Evolutionary conservation across 2,329 filamentous ascomycete species (phyloP).

Genomic region (Talaromyces sp.): DNA sequence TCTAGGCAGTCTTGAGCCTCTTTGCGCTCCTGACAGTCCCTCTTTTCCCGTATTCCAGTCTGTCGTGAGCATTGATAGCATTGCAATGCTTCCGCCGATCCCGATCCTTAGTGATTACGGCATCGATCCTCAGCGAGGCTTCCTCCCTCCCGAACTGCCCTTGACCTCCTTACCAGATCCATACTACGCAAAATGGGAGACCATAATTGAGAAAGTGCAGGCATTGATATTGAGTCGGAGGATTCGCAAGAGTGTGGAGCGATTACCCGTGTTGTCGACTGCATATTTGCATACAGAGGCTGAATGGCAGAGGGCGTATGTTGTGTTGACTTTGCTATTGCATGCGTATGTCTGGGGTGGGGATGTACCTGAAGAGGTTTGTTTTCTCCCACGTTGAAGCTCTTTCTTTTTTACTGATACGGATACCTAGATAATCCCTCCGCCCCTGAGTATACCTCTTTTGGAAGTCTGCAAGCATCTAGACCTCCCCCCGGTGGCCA

Average conservation of each 20-base stretch:
- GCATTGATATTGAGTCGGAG: constrained; percentile 80
- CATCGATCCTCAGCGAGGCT: constrained; percentile 64
- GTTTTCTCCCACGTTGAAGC: too few relatives aligned
- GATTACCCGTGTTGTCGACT: constrained; percentile 79
- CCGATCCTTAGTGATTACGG: constrained; percentile 69
- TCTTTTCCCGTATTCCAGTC: not conserved
- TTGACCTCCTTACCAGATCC: constrained; percentile 77
- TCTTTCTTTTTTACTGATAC: not conserved
- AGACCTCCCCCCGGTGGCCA: constrained; percentile 87
- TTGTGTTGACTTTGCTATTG: constrained; percentile 71
- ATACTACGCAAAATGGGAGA: constrained; percentile 96
- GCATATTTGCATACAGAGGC: constrained; percentile 74
- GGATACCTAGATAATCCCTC: constrained; percentile 60
- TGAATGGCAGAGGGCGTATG: constrained; percentile 88
- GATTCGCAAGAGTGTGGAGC: constrained; percentile 73
- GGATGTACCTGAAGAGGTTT: constrained; percentile 67
- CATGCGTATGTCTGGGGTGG: constrained; percentile 92
- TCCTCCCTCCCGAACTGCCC: constrained; percentile 78
- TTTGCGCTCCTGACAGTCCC: not conserved
- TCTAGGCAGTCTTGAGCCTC: not conserved
- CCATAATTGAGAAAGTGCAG: constrained; percentile 79
- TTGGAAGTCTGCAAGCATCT: constrained; percentile 72
- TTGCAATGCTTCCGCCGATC: constrained; percentile 45
- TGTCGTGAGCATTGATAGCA: not conserved
- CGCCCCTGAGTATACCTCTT: constrained; percentile 78